phyloP scores from a whole-genome alignment of 768 basidiomycete species.

The Coprinopsis strossmayeri region DNA sequence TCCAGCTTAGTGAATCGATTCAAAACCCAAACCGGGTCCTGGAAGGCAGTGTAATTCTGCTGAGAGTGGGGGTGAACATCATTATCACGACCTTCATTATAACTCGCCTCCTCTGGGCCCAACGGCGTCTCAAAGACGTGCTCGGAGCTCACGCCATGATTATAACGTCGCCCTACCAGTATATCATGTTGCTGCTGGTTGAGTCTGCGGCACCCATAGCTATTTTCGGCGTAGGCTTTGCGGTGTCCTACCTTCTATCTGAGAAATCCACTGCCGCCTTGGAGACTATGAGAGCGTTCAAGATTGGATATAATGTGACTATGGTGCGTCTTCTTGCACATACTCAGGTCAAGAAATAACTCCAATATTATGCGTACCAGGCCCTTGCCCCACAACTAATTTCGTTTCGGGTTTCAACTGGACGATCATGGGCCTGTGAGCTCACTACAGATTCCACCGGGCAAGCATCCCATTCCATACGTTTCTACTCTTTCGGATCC shows the following conservation, averaged over 20 bases:
- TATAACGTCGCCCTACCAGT: no score
- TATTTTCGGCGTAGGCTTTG: background rate
- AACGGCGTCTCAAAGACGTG: background rate
- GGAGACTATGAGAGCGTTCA: background rate
- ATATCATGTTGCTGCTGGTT: background rate
- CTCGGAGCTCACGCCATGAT: no score
- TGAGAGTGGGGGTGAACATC: background rate
- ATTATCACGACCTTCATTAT: background rate
- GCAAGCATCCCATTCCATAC: no score
- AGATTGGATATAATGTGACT: background rate
- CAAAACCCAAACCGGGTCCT: no score
- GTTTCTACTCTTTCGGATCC: no score
- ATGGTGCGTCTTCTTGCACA: no score
- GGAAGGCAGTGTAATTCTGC: no score
- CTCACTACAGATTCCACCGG: no score
- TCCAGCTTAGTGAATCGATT: no score
- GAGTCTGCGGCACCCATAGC: background rate
- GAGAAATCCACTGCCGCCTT: background rate
- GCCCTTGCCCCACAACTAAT: background rate
- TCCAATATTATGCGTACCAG: no score
- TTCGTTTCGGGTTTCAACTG: background rate
- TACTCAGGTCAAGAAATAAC: no score
- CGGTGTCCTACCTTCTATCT: background rate
- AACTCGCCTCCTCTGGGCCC: background rate
- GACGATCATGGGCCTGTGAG: background rate